Base-by-base conservation (phyloP, 1,284 basidiomycete species). In the Trichosporon sp. region DNA sequence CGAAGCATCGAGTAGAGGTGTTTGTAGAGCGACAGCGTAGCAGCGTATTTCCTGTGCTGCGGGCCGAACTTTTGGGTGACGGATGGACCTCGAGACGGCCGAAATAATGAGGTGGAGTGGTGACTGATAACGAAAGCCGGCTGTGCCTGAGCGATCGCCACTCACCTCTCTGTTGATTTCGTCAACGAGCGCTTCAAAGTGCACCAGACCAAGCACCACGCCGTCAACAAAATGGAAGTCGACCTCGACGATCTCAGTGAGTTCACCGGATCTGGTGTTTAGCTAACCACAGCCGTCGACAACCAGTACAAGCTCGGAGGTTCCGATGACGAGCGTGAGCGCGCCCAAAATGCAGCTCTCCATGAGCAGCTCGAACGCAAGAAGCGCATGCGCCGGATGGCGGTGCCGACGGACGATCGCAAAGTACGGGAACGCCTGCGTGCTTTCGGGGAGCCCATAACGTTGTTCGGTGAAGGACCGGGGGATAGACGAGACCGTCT, bases 371-470 rank as follows among this genome's bases (percentile, higher is more conserved):
- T 97, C n/a, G 93, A 96, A 78, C 86, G 92, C 70, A 95, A 93
- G 84, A 95, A 94, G 83, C 88, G 91, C 73, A 90, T 94, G n/a
- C 86, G 95, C 66, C 89, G 84, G 65, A 86, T 98, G 81, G 95
- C 95, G 14, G 92, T 99, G 4, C 96, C 96, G 5, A 99, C 96
- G 8, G 95, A 98, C 77, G 96, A 99, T 80, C 88, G 86, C 71
- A 89, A 90, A 68, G 95, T 99, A 70, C 89, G 90, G 74, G 87
- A 89, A 49, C 85, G 91, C 62, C 83, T 99, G 67, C 85, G 96
- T 64, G 91, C 95, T 79, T 89, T 96, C 68, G 93, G 91, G 31
- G 92, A 99, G 78, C 96, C 96, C 33, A 93, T 97, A 69, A 98
- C 94, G 6, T 84, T 98, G 34, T 99, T 99, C 72, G 96, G 94